Percentiles rank a stretch among this genome's conserved stretches.
phyloP scores from a whole-genome alignment of 1,139 yeast species.

The Blastobotrys illinoisensis region DNA sequence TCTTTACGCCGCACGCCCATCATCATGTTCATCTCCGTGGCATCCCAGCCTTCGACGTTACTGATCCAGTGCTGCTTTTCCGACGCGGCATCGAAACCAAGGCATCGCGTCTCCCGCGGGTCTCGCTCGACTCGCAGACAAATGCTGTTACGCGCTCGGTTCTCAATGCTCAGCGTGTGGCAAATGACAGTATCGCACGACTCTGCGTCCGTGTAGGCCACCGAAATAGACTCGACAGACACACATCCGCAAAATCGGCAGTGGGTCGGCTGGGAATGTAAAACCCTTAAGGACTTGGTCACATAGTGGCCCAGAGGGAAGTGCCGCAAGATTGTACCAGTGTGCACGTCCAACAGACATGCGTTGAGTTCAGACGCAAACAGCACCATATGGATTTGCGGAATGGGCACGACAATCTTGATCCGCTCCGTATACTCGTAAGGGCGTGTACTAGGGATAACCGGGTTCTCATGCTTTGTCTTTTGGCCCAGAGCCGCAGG shows the following conservation, averaged over 20 bases:
- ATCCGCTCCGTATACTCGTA: constrained; percentile 15
- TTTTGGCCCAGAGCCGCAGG: background rate
- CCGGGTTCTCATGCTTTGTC: constrained; percentile 3
- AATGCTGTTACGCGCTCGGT: constrained; percentile 70
- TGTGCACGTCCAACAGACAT: constrained; percentile 62
- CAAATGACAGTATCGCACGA: constrained; percentile 50
- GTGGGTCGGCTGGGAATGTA: constrained; percentile 81
- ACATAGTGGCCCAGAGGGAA: constrained; percentile 59
- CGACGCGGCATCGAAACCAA: constrained; percentile 70
- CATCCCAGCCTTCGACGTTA: constrained; percentile 68
- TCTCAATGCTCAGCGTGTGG: constrained; percentile 69
- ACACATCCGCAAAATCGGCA: constrained; percentile 91
- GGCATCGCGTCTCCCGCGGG: constrained; percentile 82
- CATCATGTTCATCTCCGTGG: constrained; percentile 69
- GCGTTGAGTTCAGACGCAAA: constrained; percentile 24
- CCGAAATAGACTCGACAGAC: constrained; percentile 63
- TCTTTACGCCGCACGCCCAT: constrained; percentile 51
- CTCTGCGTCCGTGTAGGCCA: constrained; percentile 62
- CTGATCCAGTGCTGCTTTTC: constrained; percentile 67
- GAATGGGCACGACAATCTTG: constrained; percentile 23
- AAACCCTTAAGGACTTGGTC: constrained; percentile 55
- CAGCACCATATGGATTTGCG: constrained; percentile 30
- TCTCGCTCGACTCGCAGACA: constrained; percentile 89
- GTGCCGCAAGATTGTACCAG: constrained; percentile 57
- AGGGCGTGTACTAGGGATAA: constrained; percentile 18